Evolutionary conservation across 495 filamentous ascomycete species (phyloP).

Genomic region (Acidomyces sp.): DNA sequence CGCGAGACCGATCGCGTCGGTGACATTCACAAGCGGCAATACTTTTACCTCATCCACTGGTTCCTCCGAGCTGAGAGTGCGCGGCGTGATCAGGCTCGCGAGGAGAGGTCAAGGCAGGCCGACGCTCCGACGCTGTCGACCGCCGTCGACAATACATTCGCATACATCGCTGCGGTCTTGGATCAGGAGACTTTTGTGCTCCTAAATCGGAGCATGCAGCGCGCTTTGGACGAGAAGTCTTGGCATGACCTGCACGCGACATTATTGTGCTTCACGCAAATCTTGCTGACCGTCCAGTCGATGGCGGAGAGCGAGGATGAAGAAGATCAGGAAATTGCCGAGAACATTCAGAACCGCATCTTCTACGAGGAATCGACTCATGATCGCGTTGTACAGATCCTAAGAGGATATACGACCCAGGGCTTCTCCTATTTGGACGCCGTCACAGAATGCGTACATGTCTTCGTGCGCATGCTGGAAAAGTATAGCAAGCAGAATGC

Average conservation of each 20-base stretch:
- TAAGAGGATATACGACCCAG: conserved; percentile 78
- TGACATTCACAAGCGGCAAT: conserved; percentile 58
- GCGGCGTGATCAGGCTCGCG: conserved; percentile 40
- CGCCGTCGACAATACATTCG: conserved; percentile 64
- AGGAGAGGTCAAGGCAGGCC: conserved; percentile 3
- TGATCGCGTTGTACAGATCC: conserved; percentile 65
- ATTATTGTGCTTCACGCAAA: conserved; percentile 82
- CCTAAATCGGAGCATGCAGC: conserved; percentile 69
- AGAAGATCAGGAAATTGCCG: conserved; percentile 94
- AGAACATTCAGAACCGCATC: conserved; percentile 90
- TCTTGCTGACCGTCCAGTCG: conserved; percentile 83
- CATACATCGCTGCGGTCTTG: conserved; percentile 72
- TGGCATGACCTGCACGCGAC: conserved; percentile 79
- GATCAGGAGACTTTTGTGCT: conserved; percentile 87
- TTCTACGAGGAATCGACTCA: conserved; percentile 97
- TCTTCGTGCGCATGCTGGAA: conserved; percentile 85
- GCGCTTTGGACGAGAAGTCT: conserved; percentile 60
- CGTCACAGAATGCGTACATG: conserved; percentile 78
- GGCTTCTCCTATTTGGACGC: conserved; percentile 89
- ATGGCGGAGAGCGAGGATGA: conserved; percentile 77
- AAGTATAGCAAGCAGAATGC: conserved; percentile 87
- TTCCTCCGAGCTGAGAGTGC: conserved; percentile 81
- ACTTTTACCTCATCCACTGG: conserved; percentile 88
- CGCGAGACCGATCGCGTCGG: conserved; percentile 77
- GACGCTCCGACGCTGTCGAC: conserved; percentile 9